phyloP scores from a whole-genome alignment of 768 basidiomycete species.

The Gymnopilus dilepis region DNA sequence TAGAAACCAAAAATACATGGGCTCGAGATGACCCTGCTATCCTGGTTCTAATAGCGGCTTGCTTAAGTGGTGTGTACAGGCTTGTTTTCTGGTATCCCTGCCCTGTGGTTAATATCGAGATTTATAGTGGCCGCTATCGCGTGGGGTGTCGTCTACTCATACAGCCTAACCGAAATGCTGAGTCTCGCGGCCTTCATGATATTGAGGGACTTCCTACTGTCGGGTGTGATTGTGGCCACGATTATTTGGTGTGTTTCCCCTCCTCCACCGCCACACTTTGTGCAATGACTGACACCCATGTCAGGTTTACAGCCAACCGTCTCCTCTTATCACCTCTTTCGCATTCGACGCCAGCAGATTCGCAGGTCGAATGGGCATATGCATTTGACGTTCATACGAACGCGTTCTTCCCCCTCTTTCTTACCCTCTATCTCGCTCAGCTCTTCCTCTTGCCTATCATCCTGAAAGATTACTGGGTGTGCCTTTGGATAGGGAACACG shows the following conservation, averaged over 20 bases:
- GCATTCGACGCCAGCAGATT: slow-evolving; percentile 71
- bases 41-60: slow-evolving; percentile 82
- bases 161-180: slow-evolving; percentile 57
- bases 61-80: slow-evolving; percentile 64
- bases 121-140: slow-evolving; percentile 74
- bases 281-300: not conserved
- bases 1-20: slow-evolving; percentile 99
- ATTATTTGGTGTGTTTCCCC: slow-evolving; percentile 65
- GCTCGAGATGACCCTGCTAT: slow-evolving; percentile 97
- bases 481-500: slow-evolving; percentile 91
- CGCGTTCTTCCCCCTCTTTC: slow-evolving; percentile 93
- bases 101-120: not conserved
- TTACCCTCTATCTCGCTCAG: slow-evolving; percentile 89
- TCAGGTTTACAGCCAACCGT: slow-evolving; percentile 73
- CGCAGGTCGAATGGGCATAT: slow-evolving; percentile 89
- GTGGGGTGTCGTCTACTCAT: slow-evolving; percentile 88
- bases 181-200: slow-evolving; percentile 82
- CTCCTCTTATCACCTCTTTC: slow-evolving; percentile 74
- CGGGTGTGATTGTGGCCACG: slow-evolving; percentile 77
- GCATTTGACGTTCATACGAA: slow-evolving; percentile 98
- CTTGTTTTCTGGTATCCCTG: not conserved
- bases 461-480: slow-evolving; percentile 89
- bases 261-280: slow-evolving; percentile 10
- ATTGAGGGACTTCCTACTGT: slow-evolving; percentile 83
- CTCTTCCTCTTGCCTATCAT: slow-evolving; percentile 86